Base-by-base conservation (phyloP, 805 yeast species). In the Komagataella ulmi region DNA sequence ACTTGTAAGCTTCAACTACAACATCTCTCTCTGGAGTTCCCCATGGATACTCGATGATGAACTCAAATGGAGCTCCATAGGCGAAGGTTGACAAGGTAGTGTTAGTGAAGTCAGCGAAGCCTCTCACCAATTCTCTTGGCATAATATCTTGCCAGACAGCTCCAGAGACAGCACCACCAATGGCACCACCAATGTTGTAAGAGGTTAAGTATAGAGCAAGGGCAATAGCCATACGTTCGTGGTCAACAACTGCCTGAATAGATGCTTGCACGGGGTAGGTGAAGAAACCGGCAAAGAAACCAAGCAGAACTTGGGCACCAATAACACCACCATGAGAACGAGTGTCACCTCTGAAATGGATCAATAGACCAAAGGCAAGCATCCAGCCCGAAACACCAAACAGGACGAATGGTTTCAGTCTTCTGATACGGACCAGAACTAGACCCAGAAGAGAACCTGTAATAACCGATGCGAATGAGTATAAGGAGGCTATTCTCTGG, bases 211-310 rank as follows among this genome's bases (percentile, higher is more conserved):
- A 79, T 45, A 81, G 63, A 1, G 87, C 73, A 47, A 81, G 74
- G 40, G 77, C 73, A 48, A 77, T 74, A 8, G 85, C 86, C 80
- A 82, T 75, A 64, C 76, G 73, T 59, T 78, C 82, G 64, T 82
- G 89, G 56, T 69, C 74, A 43, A 79, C 74, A 52, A 77, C 70
- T 0, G 86, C 70, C 60, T 78, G 80, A 55, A 80, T 74, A 46
- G 84, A 74, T 5, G 79, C 79, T 60, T 80, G 85, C 8, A 80
- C 71, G 3, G 84, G 73, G 58, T 80, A 81, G 14, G 85, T 79
- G 70, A 83, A 80, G 63, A 83, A 77, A 17, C 87, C 87, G 47
- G 86, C 86, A 58, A 88, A 89, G 53, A 85, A 74, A 57, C 90
- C 90, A 56, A 81, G 64, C 17, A 84, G 60, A 60, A 82, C 76